phyloP scores from a whole-genome alignment of 2,329 filamentous ascomycete genomes.

The Colletotrichum magnum region DNA sequence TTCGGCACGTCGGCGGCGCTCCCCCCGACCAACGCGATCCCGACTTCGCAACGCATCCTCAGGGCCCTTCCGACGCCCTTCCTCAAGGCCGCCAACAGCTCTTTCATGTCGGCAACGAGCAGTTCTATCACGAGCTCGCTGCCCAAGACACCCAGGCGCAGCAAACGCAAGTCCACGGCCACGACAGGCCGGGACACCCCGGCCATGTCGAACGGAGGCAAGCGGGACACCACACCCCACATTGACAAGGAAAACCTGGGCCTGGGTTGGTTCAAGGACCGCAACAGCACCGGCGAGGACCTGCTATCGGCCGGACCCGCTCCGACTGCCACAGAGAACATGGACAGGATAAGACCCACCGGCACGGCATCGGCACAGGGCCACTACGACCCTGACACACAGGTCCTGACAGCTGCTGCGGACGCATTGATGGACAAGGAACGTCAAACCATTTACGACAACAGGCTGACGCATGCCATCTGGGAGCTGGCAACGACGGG shows the following conservation, averaged over 20 bases:
- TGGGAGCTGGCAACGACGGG: conserved; percentile 94
- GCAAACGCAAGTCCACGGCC: conserved; percentile 70
- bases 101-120: conserved; percentile 93
- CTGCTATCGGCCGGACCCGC: conserved; percentile 38
- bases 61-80: conserved; percentile 91
- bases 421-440: conserved; percentile 78
- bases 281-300: conserved; percentile 42
- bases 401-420: conserved; percentile 67
- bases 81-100: conserved; percentile 93
- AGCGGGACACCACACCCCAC: conserved; percentile 53
- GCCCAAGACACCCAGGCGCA: conserved; percentile 74
- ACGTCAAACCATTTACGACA: conserved; percentile 83
- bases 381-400: conserved; percentile 45
- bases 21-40: conserved; percentile 87
- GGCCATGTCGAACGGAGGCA: conserved; percentile 43
- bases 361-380: conserved; percentile 35
- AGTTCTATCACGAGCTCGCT: conserved; percentile 86
- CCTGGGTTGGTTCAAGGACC: conserved; percentile 45
- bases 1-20: conserved; percentile 80
- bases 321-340: conserved; percentile 59
- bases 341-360: conserved; percentile 61
- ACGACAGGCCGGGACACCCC: conserved; percentile 54
- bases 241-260: conserved; percentile 67
- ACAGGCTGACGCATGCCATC: conserved; percentile 89
- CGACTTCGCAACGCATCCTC: conserved; percentile 91